Base-by-base conservation (phyloP, 148 eudicot species). In the Arctostaphylos glauca region DNA sequence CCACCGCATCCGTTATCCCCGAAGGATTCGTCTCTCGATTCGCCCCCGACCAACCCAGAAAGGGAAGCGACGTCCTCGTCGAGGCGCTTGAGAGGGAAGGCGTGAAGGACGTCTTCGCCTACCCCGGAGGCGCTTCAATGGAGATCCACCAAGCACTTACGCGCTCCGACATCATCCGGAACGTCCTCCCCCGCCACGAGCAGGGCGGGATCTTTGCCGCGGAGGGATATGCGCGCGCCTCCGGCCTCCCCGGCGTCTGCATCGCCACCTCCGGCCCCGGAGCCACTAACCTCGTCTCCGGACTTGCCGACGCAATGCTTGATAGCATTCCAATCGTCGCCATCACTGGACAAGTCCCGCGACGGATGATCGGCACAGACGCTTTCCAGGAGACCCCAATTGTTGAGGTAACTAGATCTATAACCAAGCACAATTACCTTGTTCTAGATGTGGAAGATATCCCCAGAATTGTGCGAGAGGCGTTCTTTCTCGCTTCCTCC, bases 231-330 rank as follows among this genome's bases (percentile, higher is more conserved):
- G 98, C 98, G 0, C 97, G 98, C 5, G 95, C 98, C 62, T 84
- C 93, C 3, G 93, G 94, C 14, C 78, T 80, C n/a, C 98, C 93
- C 3, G 98, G 98, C 0, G 95, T 96, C 15, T 95, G 98, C 66
- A 95, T 95, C 59, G 98, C 98, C 38, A 95, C 96, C 4, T 95
- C 98, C 0, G 98, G 98, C 6, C 98, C 98, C 3, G 98, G 98
- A 0, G 98, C 98, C 0, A 94, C 98, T 16, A 95, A 95, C 71
- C 84, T 95, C 4, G 98, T 93, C 12, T 87, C 91, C 7, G 98
- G 98, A 2, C 90, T 95, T 2, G 98, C 96, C n/a, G 98, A 95
- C 52, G 98, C 98, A 0, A 60, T 93, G 55, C 89, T 96, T 19
- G 98, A 96, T 53, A 92, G 95, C 8, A 81, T 92, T 9, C 98